phyloP scores from a whole-genome alignment of 164 flowering plant genomes.

The Vitis amurensis region DNA sequence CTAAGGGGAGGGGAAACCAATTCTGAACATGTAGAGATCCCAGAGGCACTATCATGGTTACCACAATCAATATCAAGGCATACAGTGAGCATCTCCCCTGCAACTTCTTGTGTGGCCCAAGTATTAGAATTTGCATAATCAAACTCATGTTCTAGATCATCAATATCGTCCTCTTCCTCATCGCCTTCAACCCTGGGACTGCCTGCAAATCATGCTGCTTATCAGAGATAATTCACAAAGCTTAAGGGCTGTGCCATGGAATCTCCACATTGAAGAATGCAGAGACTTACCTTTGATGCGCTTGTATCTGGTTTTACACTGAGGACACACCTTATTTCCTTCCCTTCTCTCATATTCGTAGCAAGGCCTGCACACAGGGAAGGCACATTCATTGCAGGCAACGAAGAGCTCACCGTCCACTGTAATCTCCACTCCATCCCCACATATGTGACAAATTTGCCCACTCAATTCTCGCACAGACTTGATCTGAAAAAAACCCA shows the following conservation, averaged over 20 bases:
- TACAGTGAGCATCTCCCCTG: conserved; percentile 3
- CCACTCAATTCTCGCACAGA: conserved; percentile 36
- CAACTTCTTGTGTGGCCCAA: background rate
- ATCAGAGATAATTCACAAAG: background rate
- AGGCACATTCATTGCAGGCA: conserved; percentile 62
- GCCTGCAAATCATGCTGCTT: conserved; percentile 22
- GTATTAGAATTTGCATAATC: conserved; percentile 17
- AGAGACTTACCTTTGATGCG: conserved; percentile 43
- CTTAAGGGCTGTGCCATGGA: too few species aligned
- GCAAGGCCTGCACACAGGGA: conserved; percentile 64
- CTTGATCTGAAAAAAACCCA: conserved; percentile 26
- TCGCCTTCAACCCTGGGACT: conserved; percentile 49
- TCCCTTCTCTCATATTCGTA: conserved; percentile 66
- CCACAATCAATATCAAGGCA: background rate
- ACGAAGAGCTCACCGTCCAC: conserved; percentile 50
- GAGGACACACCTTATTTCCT: conserved; percentile 59
- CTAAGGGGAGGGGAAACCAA: conserved; percentile 2
- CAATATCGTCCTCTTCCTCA: conserved; percentile 44
- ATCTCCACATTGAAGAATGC: background rate
- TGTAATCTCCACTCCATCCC: conserved; percentile 42
- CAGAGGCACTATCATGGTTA: conserved; percentile 8
- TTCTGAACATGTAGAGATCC: conserved; percentile 8
- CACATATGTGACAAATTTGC: conserved; percentile 9
- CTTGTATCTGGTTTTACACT: conserved; percentile 64
- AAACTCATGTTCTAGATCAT: conserved; percentile 44